These are phyloP conservation scores for Lantana camara DNA, from an alignment of 257 asterid species.

Conservation along the genomic window DNA sequence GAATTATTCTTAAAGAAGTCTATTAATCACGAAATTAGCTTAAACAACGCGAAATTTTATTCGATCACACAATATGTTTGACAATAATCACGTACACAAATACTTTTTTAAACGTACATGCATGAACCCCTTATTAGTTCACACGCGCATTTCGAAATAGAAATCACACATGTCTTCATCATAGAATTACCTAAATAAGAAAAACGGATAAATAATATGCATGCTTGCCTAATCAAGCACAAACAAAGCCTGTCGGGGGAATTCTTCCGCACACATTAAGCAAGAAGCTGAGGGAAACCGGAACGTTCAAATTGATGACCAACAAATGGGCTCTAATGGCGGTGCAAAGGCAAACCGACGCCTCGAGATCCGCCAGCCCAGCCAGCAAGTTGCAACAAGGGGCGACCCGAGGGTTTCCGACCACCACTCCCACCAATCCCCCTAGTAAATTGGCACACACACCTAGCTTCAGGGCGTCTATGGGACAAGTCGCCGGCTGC, in stretches of 20 bases:
- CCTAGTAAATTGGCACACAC: conserved; percentile 36
- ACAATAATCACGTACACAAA: no score
- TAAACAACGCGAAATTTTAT: no score
- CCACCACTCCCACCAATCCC: conserved; percentile 25
- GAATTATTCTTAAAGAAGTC: no score
- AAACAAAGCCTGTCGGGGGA: conserved; percentile 27
- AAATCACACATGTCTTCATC: background rate
- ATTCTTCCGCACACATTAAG: conserved; percentile 32
- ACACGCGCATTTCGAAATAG: no score
- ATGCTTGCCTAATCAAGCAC: conserved; percentile 20
- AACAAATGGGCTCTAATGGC: conserved; percentile 36
- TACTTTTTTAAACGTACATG: no score
- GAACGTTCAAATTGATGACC: conserved; percentile 30
- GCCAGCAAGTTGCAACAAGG: conserved; percentile 38
- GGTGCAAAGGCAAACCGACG: conserved; percentile 35
- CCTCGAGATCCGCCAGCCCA: conserved; percentile 36
- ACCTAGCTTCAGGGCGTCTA: conserved; percentile 31
- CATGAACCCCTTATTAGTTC: no score
- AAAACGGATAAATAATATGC: background rate
- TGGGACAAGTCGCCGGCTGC: conserved; percentile 25
- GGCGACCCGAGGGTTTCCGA: conserved; percentile 30
- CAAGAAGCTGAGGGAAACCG: conserved; percentile 26
- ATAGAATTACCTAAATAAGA: background rate
- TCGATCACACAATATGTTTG: no score
- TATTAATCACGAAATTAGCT: no score